These are phyloP conservation scores for Gynandropsis gynandra DNA, from an alignment of 345 rosid species.

Conservation along the genomic window DNA sequence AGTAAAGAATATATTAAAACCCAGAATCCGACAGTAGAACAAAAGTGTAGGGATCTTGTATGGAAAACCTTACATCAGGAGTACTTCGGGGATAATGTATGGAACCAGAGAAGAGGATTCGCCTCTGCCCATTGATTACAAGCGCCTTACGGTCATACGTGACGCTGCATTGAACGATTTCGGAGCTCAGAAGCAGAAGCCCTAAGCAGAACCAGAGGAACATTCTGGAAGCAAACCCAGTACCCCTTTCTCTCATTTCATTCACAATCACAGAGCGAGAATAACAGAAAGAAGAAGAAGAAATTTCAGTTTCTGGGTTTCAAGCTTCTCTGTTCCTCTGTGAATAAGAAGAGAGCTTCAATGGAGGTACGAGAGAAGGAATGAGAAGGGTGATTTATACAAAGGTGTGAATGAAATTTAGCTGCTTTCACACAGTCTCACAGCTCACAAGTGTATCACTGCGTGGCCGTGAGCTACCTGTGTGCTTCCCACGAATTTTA, in stretches of 20 bases:
- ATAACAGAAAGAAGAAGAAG: not conserved
- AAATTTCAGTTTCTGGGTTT: too few species aligned
- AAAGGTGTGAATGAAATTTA: not conserved
- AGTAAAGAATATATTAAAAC: not conserved
- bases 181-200: constrained; percentile 35
- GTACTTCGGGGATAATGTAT: constrained; percentile 95
- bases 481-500: constrained; percentile 29
- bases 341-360: constrained; percentile 21
- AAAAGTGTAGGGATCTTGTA: constrained; percentile 2
- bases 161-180: constrained; percentile 49
- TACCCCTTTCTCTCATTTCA: constrained; percentile 38
- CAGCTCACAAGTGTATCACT: constrained; percentile 37
- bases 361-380: constrained; percentile 5
- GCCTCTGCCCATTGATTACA: constrained; percentile 75
- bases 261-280: constrained; percentile 13
- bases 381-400: constrained; percentile 4
- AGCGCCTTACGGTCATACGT: constrained; percentile 87
- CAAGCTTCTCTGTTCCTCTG: not conserved
- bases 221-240: constrained; percentile 32
- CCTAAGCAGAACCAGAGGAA: constrained; percentile 34
- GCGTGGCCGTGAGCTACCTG: constrained; percentile 40
- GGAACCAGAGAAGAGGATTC: constrained; percentile 88
- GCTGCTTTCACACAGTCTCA: constrained; percentile 19
- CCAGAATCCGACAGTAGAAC: not conserved
- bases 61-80: constrained; percentile 47